A percentile compares a stretch with the other conserved stretches of the same genome.
phyloP scores from a whole-genome alignment of 192 early-diverging fungal species.

The Backusella tarrabulga region DNA sequence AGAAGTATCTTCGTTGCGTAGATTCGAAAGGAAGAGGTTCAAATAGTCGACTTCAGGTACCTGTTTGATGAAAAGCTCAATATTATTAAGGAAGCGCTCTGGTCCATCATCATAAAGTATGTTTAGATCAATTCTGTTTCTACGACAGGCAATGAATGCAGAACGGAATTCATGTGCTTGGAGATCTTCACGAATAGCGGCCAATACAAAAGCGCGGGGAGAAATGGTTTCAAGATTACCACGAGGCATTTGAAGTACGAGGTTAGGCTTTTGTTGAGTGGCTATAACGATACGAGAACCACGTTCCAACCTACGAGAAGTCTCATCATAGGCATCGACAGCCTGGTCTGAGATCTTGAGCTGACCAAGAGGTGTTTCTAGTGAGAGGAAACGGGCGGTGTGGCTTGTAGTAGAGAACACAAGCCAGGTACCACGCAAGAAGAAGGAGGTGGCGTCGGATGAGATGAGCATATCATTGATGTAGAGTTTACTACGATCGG shows the following conservation, averaged over 20 bases:
- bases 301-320: slow-evolving; percentile 82
- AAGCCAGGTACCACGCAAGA: slow-evolving; percentile 76
- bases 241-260: slow-evolving; percentile 94
- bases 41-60: slow-evolving; percentile 82
- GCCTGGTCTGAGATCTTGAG: slow-evolving; percentile 47
- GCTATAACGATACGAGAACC: slow-evolving; percentile 86
- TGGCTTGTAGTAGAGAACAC: slow-evolving; percentile 87
- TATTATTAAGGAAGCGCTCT: slow-evolving; percentile 63
- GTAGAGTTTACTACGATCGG: slow-evolving; percentile 82
- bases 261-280: slow-evolving; percentile 60
- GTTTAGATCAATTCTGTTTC: slow-evolving; percentile 93
- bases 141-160: slow-evolving; percentile 82
- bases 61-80: slow-evolving; percentile 71
- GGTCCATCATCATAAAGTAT: slow-evolving; percentile 81
- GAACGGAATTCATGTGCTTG: slow-evolving; percentile 66
- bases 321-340: slow-evolving; percentile 58
- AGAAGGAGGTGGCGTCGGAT: slow-evolving; percentile 84
- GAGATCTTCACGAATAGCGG: slow-evolving; percentile 62
- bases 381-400: slow-evolving; percentile 68
- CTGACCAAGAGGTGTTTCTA: slow-evolving; percentile 36
- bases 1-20: slow-evolving; percentile 84
- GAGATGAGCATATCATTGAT: slow-evolving; percentile 68
- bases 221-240: slow-evolving; percentile 94
- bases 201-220: slow-evolving; percentile 87
- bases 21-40: slow-evolving; percentile 85